Conservation (phyloP, 1,284 basidiomycete species). For the Fomitopsis palustris region DNA sequence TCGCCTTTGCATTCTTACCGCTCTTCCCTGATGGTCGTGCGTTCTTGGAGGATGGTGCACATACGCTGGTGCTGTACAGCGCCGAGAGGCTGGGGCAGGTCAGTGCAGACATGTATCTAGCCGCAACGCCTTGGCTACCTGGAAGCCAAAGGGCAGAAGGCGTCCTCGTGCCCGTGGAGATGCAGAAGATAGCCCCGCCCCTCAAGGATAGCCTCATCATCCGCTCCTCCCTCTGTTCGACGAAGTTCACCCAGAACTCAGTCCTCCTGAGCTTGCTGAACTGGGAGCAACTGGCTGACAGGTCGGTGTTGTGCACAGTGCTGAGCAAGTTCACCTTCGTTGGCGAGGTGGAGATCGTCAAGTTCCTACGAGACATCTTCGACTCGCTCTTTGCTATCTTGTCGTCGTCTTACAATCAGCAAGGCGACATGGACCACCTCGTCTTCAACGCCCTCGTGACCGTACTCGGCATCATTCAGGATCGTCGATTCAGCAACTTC, state of each 20-base stretch:
- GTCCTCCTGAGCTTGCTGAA: conserved; percentile 81
- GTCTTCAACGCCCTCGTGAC: conserved; percentile 92
- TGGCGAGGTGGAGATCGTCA: conserved; percentile 90
- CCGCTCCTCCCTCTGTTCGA: conserved; percentile 90
- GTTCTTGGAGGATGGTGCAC: conserved; percentile 90
- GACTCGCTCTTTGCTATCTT: conserved; percentile 93
- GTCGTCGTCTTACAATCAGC: conserved; percentile 69
- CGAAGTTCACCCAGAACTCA: conserved; percentile 89
- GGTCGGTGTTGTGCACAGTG: conserved; percentile 66
- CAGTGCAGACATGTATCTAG: conserved; percentile 67
- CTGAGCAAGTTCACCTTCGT: conserved; percentile 91
- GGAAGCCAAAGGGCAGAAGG: conserved; percentile 57
- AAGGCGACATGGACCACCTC: conserved; percentile 79
- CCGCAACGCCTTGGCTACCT: conserved; percentile 56
- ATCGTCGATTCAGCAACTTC: conserved; percentile 96
- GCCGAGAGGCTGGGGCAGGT: conserved; percentile 68
- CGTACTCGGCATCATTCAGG: conserved; percentile 87
- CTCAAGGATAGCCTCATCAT: conserved; percentile 80
- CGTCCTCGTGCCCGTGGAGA: conserved; percentile 55
- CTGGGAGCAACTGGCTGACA: conserved; percentile 76
- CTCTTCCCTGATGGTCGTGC: conserved; percentile 77
- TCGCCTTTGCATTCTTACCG: conserved; percentile 92
- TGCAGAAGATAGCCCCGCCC: conserved; percentile 64
- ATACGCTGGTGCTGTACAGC: conserved; percentile 80
- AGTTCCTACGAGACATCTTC: conserved; percentile 90